Percentiles rank a stretch among this genome's conserved stretches.
Conservation (phyloP, 1,284 basidiomycete genomes). For the Cryptococcus sp. region DNA sequence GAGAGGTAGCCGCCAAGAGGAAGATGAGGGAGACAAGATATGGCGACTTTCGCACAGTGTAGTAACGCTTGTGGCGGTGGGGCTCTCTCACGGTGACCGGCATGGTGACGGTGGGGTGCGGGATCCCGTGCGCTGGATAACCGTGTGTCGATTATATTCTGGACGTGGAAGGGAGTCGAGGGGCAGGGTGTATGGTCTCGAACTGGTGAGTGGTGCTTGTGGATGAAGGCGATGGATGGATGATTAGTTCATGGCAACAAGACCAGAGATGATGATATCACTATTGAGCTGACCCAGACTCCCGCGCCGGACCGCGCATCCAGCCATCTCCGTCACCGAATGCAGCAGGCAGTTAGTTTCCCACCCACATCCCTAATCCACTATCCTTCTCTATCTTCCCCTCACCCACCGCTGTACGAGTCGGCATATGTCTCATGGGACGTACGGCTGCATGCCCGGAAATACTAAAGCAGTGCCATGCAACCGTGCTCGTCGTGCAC, state of each 20-base stretch:
- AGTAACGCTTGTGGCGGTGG: conserved; percentile 13
- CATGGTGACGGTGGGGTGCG: conserved; percentile 2
- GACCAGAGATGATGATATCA: background rate
- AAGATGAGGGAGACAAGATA: conserved; percentile 44
- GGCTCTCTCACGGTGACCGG: conserved; percentile 4
- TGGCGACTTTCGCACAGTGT: conserved; percentile 44
- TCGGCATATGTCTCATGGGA: too few species aligned
- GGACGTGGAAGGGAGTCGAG: background rate
- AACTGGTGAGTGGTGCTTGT: background rate
- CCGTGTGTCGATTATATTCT: background rate
- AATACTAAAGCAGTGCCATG: too few species aligned
- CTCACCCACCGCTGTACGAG: too few species aligned
- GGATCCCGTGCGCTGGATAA: too few species aligned
- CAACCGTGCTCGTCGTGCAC: too few species aligned
- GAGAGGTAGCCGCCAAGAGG: conserved; percentile 41
- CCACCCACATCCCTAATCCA: too few species aligned
- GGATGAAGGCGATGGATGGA: background rate
- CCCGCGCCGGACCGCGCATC: too few species aligned
- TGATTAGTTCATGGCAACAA: background rate
- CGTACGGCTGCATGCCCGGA: too few species aligned
- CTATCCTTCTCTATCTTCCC: too few species aligned
- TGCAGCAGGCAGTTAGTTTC: too few species aligned
- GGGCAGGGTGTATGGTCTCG: background rate
- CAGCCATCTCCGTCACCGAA: too few species aligned
- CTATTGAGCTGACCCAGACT: too few species aligned